A percentile compares a stretch with the other conserved stretches of the same genome.
Evolutionary conservation across 106 monocot genomes (phyloP).

Genomic region (Vanilla planifolia): DNA sequence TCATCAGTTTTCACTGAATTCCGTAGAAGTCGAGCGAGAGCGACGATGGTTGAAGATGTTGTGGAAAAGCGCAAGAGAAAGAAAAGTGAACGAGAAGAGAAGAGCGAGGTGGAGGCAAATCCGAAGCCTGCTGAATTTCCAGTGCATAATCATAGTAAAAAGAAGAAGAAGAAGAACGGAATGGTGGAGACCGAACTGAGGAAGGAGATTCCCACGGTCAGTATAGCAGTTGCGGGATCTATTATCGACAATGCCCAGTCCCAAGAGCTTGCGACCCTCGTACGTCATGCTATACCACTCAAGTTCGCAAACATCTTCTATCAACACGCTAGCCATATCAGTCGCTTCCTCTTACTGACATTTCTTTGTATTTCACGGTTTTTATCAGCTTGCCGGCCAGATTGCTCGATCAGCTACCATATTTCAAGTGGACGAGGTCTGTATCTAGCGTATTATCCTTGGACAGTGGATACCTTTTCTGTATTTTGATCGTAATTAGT

Average conservation of each 20-base stretch:
- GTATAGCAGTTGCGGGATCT: constrained; percentile 84
- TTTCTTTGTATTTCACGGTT: background rate
- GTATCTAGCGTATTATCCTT: background rate
- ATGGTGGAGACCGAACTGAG: background rate
- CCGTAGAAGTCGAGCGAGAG: too few species aligned
- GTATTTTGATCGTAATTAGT: constrained; percentile 3
- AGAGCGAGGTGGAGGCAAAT: background rate
- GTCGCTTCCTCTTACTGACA: background rate
- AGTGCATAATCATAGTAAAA: constrained; percentile 6
- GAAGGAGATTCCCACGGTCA: constrained; percentile 47
- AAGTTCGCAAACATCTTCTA: background rate
- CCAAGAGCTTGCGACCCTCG: constrained; percentile 88
- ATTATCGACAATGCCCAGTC: constrained; percentile 96
- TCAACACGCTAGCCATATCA: background rate
- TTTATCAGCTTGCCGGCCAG: constrained; percentile 76
- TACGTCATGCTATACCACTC: constrained; percentile 17
- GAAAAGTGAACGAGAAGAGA: background rate
- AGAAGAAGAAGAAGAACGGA: constrained; percentile 15
- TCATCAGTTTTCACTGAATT: too few species aligned
- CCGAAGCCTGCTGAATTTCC: background rate
- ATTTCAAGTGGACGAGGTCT: constrained; percentile 88
- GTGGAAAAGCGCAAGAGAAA: background rate
- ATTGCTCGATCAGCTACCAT: constrained; percentile 88
- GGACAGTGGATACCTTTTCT: background rate
- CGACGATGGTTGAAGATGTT: background rate